Conservation (phyloP, 2,329 filamentous ascomycete genomes). For the Bipolaris oryzae region DNA sequence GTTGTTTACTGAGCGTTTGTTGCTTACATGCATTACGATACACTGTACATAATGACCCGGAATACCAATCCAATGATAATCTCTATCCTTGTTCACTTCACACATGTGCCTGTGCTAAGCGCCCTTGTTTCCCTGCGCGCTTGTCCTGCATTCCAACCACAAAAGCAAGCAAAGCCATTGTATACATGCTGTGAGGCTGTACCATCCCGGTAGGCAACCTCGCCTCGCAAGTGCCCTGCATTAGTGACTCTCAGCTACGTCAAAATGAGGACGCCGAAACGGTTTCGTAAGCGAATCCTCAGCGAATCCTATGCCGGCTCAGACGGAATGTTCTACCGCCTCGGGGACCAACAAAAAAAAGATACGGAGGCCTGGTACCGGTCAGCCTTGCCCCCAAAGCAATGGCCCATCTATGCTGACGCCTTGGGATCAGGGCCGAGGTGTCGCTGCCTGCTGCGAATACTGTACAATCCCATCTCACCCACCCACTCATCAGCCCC, state of each 20-base stretch:
- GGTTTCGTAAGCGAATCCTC: neutral
- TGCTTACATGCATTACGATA: conserved; percentile 1
- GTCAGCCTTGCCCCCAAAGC: neutral
- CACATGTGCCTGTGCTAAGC: neutral
- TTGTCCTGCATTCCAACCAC: neutral
- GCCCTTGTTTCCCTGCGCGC: neutral
- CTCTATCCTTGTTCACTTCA: neutral
- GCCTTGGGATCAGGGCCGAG: neutral
- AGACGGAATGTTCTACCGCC: neutral
- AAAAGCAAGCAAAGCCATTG: neutral
- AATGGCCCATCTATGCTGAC: neutral
- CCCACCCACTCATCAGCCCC: no score
- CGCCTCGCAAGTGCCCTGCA: conserved; percentile 4
- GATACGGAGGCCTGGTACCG: neutral
- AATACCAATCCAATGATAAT: conserved; percentile 1
- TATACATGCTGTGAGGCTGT: neutral
- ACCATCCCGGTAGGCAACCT: neutral
- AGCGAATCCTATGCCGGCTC: neutral
- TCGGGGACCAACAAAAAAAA: neutral
- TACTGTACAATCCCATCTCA: neutral
- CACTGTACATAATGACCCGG: conserved; percentile 2
- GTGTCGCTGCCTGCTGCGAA: neutral
- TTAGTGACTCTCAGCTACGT: conserved; percentile 8
- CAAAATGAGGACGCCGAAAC: neutral
- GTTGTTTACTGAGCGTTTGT: neutral